A percentile compares a stretch with the other conserved stretches of the same genome.
Conservation (phyloP, 2,329 filamentous ascomycete genomes). For the Niveomyces coronatus region DNA sequence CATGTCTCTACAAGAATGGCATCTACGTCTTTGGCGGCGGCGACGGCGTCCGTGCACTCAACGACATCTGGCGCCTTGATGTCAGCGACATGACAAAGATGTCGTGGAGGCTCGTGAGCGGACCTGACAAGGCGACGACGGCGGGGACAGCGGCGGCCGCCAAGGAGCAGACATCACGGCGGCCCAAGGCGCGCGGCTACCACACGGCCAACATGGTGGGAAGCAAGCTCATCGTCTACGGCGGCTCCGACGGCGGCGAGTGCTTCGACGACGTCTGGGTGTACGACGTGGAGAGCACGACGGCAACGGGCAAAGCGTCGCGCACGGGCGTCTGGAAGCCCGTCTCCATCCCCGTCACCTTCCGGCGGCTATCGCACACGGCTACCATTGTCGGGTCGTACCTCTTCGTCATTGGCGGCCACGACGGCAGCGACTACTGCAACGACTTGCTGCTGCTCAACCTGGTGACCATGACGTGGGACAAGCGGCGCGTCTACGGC, state of each 20-base stretch:
- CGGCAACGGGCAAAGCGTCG: no score
- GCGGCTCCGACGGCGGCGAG: constrained; percentile 59
- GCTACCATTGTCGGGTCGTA: constrained; percentile 61
- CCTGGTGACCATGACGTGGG: constrained; percentile 66
- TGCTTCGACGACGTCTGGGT: constrained; percentile 68
- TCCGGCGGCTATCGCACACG: constrained; percentile 55
- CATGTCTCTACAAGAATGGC: constrained; percentile 61
- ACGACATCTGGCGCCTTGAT: constrained; percentile 64
- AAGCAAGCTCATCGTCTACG: constrained; percentile 61
- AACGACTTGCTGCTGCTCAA: constrained; percentile 60
- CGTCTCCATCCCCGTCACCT: constrained; percentile 50
- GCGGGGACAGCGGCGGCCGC: constrained; percentile 13
- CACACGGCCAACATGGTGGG: constrained; percentile 66
- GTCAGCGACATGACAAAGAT: constrained; percentile 56
- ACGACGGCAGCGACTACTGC: constrained; percentile 60
- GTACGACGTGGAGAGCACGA: constrained; percentile 60
- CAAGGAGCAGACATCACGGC: constrained; percentile 25
- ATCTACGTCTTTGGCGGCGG: constrained; percentile 65
- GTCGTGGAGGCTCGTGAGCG: constrained; percentile 56
- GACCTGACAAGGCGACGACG: constrained; percentile 26
- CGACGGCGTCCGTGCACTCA: constrained; percentile 58
- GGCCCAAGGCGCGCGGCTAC: constrained; percentile 56
- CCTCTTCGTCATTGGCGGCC: constrained; percentile 59
- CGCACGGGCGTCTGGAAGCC: constrained; percentile 47
- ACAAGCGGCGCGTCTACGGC: constrained; percentile 54